These are phyloP conservation scores for Elongisporangium anandrum DNA, from an alignment of 352 stramenopile genomes.

Conservation along the genomic window DNA sequence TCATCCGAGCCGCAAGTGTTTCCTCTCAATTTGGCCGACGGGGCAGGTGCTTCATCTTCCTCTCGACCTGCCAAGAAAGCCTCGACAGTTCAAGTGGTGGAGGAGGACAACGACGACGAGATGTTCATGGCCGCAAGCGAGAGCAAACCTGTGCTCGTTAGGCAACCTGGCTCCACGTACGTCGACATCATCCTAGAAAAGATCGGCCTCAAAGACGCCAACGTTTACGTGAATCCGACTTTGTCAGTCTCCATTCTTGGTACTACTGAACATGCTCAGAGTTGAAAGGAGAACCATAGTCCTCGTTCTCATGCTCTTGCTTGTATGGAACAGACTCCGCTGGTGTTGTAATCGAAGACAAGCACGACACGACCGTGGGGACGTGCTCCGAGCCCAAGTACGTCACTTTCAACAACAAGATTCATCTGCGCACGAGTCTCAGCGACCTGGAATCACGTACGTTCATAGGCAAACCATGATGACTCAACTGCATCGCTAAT, in stretches of 20 bases:
- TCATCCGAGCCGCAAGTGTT: conserved; percentile 40
- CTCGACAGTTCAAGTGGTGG: conserved; percentile 25
- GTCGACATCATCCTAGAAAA: conserved; percentile 45
- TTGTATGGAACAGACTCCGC: conserved; percentile 24
- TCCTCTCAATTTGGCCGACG: conserved; percentile 15
- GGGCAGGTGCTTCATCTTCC: conserved; percentile 6
- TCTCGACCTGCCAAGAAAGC: conserved; percentile 16
- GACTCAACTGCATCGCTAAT: not conserved
- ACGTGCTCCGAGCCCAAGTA: conserved; percentile 32
- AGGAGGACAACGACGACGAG: conserved; percentile 15
- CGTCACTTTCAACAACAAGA: conserved; percentile 36
- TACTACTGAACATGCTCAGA: conserved; percentile 7
- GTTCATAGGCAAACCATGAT: conserved; percentile 4
- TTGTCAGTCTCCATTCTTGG: conserved; percentile 59
- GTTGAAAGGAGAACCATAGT: not conserved
- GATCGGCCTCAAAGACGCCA: conserved; percentile 68
- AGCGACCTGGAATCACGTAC: conserved; percentile 50
- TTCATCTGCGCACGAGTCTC: conserved; percentile 47
- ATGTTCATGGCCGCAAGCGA: conserved; percentile 13
- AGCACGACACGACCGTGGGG: conserved; percentile 41
- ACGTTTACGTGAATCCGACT: conserved; percentile 53
- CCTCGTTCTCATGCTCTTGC: not conserved
- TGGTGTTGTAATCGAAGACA: conserved; percentile 48
- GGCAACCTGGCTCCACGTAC: conserved; percentile 32
- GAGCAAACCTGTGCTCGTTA: conserved; percentile 13